A percentile compares a stretch with the other conserved stretches of the same genome.
These are phyloP conservation scores for Nevesoporus exiguus DNA, from an alignment of 768 basidiomycete genomes.

Conservation along the genomic window DNA sequence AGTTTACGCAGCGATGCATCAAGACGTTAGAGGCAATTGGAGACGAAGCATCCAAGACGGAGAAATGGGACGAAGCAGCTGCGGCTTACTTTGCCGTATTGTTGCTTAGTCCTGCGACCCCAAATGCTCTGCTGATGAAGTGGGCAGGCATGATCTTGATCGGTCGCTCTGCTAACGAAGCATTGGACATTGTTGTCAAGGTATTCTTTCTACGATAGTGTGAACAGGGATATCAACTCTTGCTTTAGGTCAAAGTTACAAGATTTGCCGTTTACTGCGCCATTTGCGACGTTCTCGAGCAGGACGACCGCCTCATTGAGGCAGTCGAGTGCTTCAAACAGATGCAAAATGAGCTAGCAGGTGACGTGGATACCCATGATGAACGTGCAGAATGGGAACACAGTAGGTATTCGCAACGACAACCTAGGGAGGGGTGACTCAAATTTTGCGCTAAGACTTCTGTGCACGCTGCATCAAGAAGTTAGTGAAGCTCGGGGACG, in stretches of 20 bases:
- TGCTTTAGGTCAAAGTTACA: neutral
- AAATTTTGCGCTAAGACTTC: neutral
- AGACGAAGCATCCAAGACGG: neutral
- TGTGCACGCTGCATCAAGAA: neutral
- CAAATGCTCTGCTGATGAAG: neutral
- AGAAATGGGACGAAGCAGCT: neutral
- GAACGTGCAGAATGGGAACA: neutral
- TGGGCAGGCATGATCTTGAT: neutral
- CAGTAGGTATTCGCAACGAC: neutral
- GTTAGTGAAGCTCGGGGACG: too few species aligned
- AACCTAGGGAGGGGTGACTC: neutral
- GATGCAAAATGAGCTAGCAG: neutral
- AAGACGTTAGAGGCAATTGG: neutral
- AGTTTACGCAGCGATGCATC: neutral
- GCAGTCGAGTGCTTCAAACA: neutral
- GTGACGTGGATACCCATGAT: neutral
- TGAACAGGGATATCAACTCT: neutral
- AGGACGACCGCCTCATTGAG: neutral
- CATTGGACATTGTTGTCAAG: neutral
- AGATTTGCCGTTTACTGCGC: neutral
- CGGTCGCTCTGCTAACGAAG: neutral
- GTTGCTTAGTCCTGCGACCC: neutral
- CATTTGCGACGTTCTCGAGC: neutral
- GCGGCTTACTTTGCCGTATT: neutral
- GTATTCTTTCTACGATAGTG: neutral